Evolutionary conservation across 2,329 filamentous ascomycete genomes (phyloP).

Genomic region (Fusarium sp.): DNA sequence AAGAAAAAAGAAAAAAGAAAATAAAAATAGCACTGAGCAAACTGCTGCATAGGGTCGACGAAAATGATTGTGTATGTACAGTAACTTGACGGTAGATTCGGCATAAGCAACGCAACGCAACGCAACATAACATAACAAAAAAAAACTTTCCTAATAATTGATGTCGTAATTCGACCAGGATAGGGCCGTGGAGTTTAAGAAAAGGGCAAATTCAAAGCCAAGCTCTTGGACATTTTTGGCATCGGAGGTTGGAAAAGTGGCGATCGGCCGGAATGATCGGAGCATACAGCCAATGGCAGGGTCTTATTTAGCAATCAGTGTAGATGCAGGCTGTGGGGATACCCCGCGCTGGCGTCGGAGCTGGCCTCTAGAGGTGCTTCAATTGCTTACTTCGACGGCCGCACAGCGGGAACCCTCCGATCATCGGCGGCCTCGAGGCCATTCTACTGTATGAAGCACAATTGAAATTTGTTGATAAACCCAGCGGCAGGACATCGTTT

Average conservation of each 20-base stretch:
- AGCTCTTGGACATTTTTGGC: conserved; percentile 25
- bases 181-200: conserved; percentile 11
- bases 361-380: conserved; percentile 39
- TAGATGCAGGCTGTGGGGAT: conserved; percentile 37
- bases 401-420: conserved; percentile 41
- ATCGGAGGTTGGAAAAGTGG: conserved; percentile 43
- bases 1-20: too few relatives aligned
- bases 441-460: conserved; percentile 41
- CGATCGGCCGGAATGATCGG: conserved; percentile 35
- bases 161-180: conserved; percentile 33
- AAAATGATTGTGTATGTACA: too few relatives aligned
- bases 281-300: conserved; percentile 36
- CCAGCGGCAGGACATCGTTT: conserved; percentile 33
- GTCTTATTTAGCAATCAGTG: conserved; percentile 45
- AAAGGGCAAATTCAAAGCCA: conserved; percentile 1
- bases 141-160: not conserved
- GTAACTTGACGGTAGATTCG: not conserved
- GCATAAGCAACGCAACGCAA: conserved; percentile 1
- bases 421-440: conserved; percentile 41
- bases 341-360: conserved; percentile 42
- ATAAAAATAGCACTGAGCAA: too few relatives aligned
- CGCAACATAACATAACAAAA: not conserved
- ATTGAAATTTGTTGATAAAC: conserved; percentile 43
- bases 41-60: too few relatives aligned
- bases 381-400: conserved; percentile 39